phyloP scores from a whole-genome alignment of 2,329 filamentous ascomycete species.

The Diplodia seriata region DNA sequence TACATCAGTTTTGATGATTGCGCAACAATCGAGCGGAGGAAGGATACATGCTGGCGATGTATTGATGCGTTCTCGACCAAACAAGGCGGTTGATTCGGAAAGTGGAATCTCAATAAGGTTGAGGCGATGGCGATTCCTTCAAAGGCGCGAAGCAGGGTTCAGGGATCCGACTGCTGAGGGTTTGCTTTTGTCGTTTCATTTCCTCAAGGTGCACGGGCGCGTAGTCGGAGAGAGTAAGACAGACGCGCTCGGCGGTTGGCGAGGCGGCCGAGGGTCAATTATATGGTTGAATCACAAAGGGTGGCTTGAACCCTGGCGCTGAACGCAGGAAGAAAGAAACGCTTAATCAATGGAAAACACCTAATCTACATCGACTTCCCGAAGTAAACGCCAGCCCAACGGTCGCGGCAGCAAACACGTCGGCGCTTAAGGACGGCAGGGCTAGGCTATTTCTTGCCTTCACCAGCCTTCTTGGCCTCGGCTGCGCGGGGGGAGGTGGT shows the following conservation, averaged over 20 bases:
- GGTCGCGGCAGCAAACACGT: constrained; percentile 3
- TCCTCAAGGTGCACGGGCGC: not conserved
- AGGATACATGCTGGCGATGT: not conserved
- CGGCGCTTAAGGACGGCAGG: not conserved
- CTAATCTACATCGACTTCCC: constrained; percentile 24
- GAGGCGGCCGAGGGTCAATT: not conserved
- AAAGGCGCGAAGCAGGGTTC: constrained; percentile 15
- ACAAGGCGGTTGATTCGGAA: constrained; percentile 2
- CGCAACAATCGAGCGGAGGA: not conserved
- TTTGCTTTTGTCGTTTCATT: not conserved
- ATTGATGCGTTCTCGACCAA: not conserved
- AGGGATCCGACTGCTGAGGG: not conserved
- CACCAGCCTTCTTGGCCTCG: constrained; percentile 40
- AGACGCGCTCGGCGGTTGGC: not conserved
- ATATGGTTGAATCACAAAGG: constrained; percentile 20
- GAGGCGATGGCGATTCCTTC: not conserved
- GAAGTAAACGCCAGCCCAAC: constrained; percentile 17
- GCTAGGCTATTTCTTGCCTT: constrained; percentile 26
- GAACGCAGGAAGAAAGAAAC: constrained; percentile 16
- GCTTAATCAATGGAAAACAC: not conserved
- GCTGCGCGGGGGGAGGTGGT: constrained; percentile 35
- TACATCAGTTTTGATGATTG: not conserved
- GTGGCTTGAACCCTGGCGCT: constrained; percentile 18
- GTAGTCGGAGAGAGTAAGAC: not conserved
- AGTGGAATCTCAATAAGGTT: not conserved